These are phyloP conservation scores for Cutaneotrichosporon daszewskae DNA, from an alignment of 1,284 basidiomycete species.

Conservation along the genomic window DNA sequence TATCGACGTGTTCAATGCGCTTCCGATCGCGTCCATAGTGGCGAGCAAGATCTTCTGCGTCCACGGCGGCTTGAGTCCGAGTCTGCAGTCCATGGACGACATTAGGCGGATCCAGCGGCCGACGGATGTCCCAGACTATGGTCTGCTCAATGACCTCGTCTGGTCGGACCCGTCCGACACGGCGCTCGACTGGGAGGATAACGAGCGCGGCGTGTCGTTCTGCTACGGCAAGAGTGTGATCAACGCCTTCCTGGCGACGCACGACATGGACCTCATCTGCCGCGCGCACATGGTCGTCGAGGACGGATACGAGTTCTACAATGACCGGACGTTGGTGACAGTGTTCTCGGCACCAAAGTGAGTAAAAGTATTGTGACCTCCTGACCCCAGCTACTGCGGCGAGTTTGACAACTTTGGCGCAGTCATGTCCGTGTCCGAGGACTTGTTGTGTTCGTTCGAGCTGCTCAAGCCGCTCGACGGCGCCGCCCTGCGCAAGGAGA, in stretches of 20 bases:
- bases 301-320: slow-evolving; percentile 99
- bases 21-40: slow-evolving; percentile 97
- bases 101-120: slow-evolving; percentile 97
- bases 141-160: slow-evolving; percentile 90
- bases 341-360: slow-evolving; percentile 97
- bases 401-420: slow-evolving; percentile 87
- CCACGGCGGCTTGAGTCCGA: slow-evolving; percentile 97
- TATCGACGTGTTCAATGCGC: slow-evolving; percentile 98
- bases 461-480: slow-evolving; percentile 93
- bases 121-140: slow-evolving; percentile 99
- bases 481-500: slow-evolving; percentile 92
- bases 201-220: slow-evolving; percentile 98
- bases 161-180: slow-evolving; percentile 99
- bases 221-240: slow-evolving; percentile 98
- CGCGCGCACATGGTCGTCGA: slow-evolving; percentile 99
- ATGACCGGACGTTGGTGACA: slow-evolving; percentile 94
- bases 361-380: slow-evolving; percentile 43
- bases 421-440: slow-evolving; percentile 83
- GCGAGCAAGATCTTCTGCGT: slow-evolving; percentile 99
- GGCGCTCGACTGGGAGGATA: slow-evolving; percentile 98
- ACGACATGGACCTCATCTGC: slow-evolving; percentile 98
- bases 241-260: slow-evolving; percentile 75
- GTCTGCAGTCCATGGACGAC: slow-evolving; percentile 96
- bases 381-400: slow-evolving; percentile 41
- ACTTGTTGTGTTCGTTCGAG: slow-evolving; percentile 95